Evolutionary conservation across 2,329 filamentous ascomycete genomes (phyloP), one percentile per base, ranked within the genome.

Genomic region (Colletotrichum sp.): DNA sequence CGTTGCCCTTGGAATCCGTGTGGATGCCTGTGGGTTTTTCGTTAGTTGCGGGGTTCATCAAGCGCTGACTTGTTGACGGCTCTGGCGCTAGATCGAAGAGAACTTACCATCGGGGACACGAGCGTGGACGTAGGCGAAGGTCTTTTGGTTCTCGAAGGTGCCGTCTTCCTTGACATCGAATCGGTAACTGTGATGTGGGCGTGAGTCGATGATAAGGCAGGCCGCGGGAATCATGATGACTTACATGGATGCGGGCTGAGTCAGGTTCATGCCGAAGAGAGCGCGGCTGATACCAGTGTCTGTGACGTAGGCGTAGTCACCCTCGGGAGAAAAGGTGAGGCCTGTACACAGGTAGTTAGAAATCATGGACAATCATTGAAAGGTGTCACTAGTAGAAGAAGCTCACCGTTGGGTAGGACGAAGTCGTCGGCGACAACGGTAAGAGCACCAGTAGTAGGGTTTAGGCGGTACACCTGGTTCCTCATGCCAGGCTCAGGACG

Each of bases 381-480:
- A 57, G 18, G 39, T 34, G 26, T 18, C 10, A 21, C 13, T 28
- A 13, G 13, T n/a, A 34, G 9, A 86, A 2, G 4, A 4, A 39
- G 52, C 59, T 36, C 6, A 75, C 73, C 91, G 76, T 93, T 93
- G 0, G 90, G 90, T 39, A 88, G 83, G 0, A 80, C 84, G 70
- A 93, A 91, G 0, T 87, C 90, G 78, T 93, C 91, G 0, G 91
- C 91, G 5, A 91, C 90, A 0, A 89, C 88, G 2, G 87, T 86
- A 6, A 92, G 82, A 1, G 89, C 87, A 0, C 89, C 89, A 0
- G 88, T 91, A 1, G 76, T 78, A 2, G 87, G 86, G 60, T 90
- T 87, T 61, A 89, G 88, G 3, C 90, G 87, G 80, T 93, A 93
- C 1, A 93, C 90, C 79, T 93, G 91, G 73, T 89, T 89, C 6